Base-by-base conservation (phyloP, 2,329 filamentous ascomycete genomes). In the Colletotrichum sp. region DNA sequence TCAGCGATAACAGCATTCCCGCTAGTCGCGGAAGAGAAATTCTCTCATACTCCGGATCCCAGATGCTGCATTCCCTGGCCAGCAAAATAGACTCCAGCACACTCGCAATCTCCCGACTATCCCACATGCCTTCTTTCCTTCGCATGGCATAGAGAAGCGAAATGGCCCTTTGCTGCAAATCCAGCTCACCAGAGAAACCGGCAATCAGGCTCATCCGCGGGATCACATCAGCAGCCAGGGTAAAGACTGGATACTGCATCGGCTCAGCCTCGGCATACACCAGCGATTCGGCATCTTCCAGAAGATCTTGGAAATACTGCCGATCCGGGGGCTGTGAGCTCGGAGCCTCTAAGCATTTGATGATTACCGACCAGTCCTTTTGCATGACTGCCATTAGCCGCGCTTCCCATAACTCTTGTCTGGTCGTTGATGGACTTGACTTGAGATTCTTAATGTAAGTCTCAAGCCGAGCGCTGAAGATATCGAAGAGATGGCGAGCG, bases 111-210 rank as follows among this genome's bases (percentile, higher is more conserved):
- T 81, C 80, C 15, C 76, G 65, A 13, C 79, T 81, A 12, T 81
- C 79, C 78, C 78, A 80, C 0, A 81, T 57, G 0, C 78, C 80
- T 44, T 81, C 79, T 0, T 75, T 77, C 8, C 79, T 65, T 11
- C 79, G 78, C 8, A 81, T 39, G 4, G 27, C 27, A 1, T 77
- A 66, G 19, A 81, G 15, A 1, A 81, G 8, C 8, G 72, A n/a
- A 2, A 81, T 5, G 75, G 78, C 1, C 36, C 27, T 3, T 68
- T 57, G 6, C 66, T 68, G 2, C 29, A 73, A 13, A 9, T 63
- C 71, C 1, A 34, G 16, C 12, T 69, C 71, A 4, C 19, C 36
- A 13, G 34, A 34, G 25, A 55, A 62, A 4, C 2, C 55, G 0
- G 65, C 65, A 27, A 73, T 62, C 2, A 73, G 61, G n/a, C 62